Evolutionary conservation across 2,329 filamentous ascomycete genomes (phyloP).

Genomic region (Exophiala aquamarina): DNA sequence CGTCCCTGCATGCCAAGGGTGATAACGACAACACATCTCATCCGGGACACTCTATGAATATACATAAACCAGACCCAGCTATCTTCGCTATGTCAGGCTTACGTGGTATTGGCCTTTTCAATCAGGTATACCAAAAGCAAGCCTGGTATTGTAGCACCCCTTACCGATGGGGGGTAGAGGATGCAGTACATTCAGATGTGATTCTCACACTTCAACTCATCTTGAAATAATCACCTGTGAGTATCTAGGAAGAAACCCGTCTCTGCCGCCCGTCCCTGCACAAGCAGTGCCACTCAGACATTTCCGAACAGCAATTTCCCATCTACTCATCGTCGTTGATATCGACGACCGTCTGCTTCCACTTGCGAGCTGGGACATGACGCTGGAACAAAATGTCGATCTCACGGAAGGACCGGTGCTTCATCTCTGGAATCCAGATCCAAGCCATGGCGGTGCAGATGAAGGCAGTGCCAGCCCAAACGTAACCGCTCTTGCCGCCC

Average conservation of each 20-base stretch:
- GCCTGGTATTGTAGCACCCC: no score
- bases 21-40: no score
- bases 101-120: no score
- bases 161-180: neutral
- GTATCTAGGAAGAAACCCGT: neutral
- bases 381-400: conserved; percentile 62
- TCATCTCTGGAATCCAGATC: conserved; percentile 57
- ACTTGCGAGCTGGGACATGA: conserved; percentile 53
- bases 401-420: conserved; percentile 59
- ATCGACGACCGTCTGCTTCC: conserved; percentile 52
- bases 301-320: conserved; percentile 14
- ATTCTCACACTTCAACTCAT: neutral
- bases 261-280: neutral
- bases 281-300: neutral
- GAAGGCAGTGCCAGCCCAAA: conserved; percentile 60
- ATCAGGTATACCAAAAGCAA: no score
- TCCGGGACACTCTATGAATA: no score
- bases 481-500: conserved; percentile 58
- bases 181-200: neutral
- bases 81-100: no score
- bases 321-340: conserved; percentile 63
- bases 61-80: no score
- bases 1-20: no score
- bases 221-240: neutral
- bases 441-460: conserved; percentile 54